Evolutionary conservation across 768 basidiomycete genomes (phyloP).

Genomic region (Paxillus involutus): DNA sequence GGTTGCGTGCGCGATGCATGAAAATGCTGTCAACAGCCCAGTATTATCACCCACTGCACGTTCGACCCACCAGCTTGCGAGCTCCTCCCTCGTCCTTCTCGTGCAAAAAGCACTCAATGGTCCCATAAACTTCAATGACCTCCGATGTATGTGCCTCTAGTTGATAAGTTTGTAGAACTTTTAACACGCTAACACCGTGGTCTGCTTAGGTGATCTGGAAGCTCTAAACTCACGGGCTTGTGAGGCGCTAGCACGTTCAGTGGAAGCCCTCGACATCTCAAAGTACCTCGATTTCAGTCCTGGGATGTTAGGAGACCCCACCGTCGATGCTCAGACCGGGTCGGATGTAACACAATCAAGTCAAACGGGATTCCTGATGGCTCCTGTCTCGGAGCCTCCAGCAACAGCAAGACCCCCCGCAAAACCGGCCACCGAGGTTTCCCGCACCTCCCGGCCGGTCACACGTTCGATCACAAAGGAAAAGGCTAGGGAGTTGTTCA

Average conservation of each 20-base stretch:
- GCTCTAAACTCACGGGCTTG: neutral
- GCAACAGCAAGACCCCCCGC: neutral
- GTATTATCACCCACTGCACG: conserved; percentile 4
- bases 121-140: neutral
- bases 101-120: conserved; percentile 1
- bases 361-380: neutral
- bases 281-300: neutral
- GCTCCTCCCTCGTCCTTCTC: conserved; percentile 4
- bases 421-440: neutral
- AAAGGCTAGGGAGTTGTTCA: conserved; percentile 1
- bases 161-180: neutral
- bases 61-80: conserved; percentile 9
- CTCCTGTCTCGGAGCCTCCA: neutral
- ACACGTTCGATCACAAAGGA: conserved; percentile 2
- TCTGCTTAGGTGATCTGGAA: conserved; percentile 6
- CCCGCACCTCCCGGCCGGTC: neutral
- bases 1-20: conserved; percentile 24
- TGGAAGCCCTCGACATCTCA: conserved; percentile 1
- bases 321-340: neutral
- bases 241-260: conserved; percentile 1
- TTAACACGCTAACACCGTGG: neutral
- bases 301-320: neutral
- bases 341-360: neutral
- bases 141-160: conserved; percentile 13
- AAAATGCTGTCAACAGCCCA: conserved; percentile 19